Evolutionary conservation across 2,329 filamentous ascomycete genomes (phyloP).

Genomic region (Tolypocladium ovalisporum): DNA sequence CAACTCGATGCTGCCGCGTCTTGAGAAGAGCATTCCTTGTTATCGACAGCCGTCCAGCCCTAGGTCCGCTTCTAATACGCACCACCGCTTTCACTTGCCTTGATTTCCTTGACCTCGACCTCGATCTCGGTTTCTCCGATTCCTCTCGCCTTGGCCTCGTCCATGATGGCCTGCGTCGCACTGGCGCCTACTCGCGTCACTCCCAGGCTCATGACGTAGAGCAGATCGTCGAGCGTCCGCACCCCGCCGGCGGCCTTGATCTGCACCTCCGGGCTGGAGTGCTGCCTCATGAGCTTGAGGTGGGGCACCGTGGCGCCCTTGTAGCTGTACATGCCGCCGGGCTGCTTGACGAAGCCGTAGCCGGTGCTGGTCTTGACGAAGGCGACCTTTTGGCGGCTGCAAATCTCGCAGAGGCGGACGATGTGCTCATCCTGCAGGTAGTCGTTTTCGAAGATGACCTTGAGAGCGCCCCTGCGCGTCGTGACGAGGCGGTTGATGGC

Average conservation of each 20-base stretch:
- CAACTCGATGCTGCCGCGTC: background rate
- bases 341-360: conserved; percentile 48
- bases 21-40: background rate
- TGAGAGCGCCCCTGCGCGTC: conserved; percentile 31
- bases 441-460: conserved; percentile 54
- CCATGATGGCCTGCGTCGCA: conserved; percentile 41
- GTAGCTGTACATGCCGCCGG: conserved; percentile 39
- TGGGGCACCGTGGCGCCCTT: conserved; percentile 39
- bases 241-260: conserved; percentile 50
- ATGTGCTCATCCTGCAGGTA: conserved; percentile 41
- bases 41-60: too few species aligned
- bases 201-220: conserved; percentile 42
- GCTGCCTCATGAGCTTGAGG: conserved; percentile 41
- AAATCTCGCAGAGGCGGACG: conserved; percentile 41
- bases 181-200: conserved; percentile 45
- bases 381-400: conserved; percentile 35
- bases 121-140: conserved; percentile 20
- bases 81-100: background rate
- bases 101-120: conserved; percentile 5
- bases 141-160: conserved; percentile 39
- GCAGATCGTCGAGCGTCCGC: conserved; percentile 42
- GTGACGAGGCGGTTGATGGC: conserved; percentile 36
- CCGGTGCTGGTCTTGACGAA: conserved; percentile 53
- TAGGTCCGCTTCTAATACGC: background rate
- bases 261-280: conserved; percentile 31